Conservation (phyloP, 2,329 filamentous ascomycete species). For the Pseudogymnoascus sp. region DNA sequence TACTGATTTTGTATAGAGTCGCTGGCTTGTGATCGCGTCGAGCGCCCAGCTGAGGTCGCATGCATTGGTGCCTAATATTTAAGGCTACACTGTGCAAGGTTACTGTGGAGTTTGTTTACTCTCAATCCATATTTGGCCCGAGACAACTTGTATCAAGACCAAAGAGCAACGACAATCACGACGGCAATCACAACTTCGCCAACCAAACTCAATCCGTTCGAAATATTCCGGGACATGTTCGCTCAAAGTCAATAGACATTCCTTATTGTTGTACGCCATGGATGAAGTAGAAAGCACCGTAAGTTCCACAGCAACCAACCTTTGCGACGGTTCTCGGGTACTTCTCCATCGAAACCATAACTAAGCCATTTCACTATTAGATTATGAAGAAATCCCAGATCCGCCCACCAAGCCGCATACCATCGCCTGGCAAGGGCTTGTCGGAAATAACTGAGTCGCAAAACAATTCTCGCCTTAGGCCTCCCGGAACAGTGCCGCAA, state of each 20-base stretch:
- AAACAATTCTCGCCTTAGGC: slow-evolving; percentile 46
- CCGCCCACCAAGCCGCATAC: slow-evolving; percentile 22
- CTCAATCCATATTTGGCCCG: slow-evolving; percentile 2
- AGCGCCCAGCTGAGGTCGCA: background rate
- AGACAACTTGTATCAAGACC: slow-evolving; percentile 5
- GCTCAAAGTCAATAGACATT: background rate
- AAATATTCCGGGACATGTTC: background rate
- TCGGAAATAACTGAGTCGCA: slow-evolving; percentile 54
- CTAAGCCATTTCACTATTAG: slow-evolving; percentile 15
- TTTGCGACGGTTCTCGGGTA: background rate
- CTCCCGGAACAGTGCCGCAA: slow-evolving; percentile 20
- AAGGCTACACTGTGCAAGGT: background rate
- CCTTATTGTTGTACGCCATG: slow-evolving; percentile 9
- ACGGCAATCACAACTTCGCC: slow-evolving; percentile 5
- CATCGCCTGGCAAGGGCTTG: slow-evolving; percentile 33
- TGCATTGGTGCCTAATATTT: background rate
- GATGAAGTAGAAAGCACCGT: slow-evolving; percentile 10
- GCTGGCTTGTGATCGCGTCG: background rate
- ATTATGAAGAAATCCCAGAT: slow-evolving; percentile 24
- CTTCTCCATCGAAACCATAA: background rate
- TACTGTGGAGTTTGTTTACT: slow-evolving; percentile 8
- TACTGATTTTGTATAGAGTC: background rate
- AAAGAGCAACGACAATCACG: background rate
- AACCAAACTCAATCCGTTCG: background rate
- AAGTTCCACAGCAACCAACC: slow-evolving; percentile 1